phyloP scores from a whole-genome alignment of 352 stramenopile species.

The Pythium apleroticum region DNA sequence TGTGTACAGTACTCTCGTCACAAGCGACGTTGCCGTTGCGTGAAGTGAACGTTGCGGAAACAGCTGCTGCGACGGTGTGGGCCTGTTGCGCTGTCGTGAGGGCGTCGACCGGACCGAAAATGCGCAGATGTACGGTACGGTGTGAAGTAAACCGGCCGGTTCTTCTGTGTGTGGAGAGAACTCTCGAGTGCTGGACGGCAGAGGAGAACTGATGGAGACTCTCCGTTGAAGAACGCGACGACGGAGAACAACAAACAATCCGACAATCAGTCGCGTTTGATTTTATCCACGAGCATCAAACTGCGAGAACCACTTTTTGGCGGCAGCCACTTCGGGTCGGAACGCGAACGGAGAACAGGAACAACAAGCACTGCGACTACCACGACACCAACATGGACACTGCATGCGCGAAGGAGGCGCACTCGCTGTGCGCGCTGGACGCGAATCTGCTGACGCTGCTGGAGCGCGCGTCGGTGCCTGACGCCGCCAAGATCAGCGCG shows the following conservation, averaged over 20 bases:
- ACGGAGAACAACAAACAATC: neutral
- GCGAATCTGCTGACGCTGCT: constrained; percentile 54
- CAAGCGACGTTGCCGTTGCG: neutral
- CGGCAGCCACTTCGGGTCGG: neutral
- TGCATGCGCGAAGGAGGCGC: constrained; percentile 42
- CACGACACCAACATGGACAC: constrained; percentile 18
- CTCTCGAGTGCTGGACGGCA: neutral
- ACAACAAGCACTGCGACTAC: neutral
- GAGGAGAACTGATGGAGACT: constrained; percentile 5
- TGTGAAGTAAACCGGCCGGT: neutral
- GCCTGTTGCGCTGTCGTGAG: neutral
- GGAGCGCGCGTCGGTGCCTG: constrained; percentile 28
- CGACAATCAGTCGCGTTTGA: neutral
- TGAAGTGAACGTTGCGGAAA: neutral
- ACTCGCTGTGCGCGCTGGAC: constrained; percentile 45
- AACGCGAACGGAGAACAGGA: neutral
- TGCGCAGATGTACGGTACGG: neutral
- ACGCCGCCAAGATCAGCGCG: constrained; percentile 41
- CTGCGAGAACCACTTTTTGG: neutral
- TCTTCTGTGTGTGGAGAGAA: neutral
- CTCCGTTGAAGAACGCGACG: neutral
- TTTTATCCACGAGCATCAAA: constrained; percentile 9
- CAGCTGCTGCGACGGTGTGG: constrained; percentile 6
- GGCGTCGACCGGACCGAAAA: neutral
- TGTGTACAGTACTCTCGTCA: neutral